A percentile compares a stretch with the other conserved stretches of the same genome.
Conservation (phyloP, 1,284 basidiomycete species). For the Xerocomus amazonicus region DNA sequence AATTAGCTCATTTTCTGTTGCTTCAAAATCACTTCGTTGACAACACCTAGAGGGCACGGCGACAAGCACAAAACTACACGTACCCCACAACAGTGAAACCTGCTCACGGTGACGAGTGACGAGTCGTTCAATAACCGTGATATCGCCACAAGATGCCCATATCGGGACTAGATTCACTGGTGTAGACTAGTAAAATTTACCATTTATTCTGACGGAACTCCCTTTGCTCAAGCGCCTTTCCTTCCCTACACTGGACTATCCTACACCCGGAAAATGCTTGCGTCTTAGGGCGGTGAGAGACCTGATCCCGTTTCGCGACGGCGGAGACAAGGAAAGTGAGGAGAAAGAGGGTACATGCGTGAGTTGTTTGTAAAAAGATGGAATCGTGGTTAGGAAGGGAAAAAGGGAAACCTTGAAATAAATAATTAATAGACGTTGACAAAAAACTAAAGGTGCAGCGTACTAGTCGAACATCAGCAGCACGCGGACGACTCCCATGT, state of each 20-base stretch:
- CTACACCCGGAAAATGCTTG: slow-evolving; percentile 66
- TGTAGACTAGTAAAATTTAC: slow-evolving; percentile 12
- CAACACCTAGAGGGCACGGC: slow-evolving; percentile 42
- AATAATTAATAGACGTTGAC: slow-evolving; percentile 6
- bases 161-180: slow-evolving; percentile 25
- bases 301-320: slow-evolving; percentile 63
- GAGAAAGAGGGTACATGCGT: slow-evolving; percentile 59
- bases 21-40: slow-evolving; percentile 61
- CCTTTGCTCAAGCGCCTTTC: slow-evolving; percentile 14
- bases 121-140: slow-evolving; percentile 45
- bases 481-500: slow-evolving; percentile 46
- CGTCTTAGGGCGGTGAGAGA: slow-evolving; percentile 67
- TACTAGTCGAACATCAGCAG: slow-evolving; percentile 48
- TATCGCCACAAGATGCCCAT: slow-evolving; percentile 52
- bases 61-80: neutral
- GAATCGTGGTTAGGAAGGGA: slow-evolving; percentile 36
- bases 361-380: slow-evolving; percentile 56
- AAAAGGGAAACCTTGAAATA: slow-evolving; percentile 33
- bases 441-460: slow-evolving; percentile 13
- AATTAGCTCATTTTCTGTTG: slow-evolving; percentile 44
- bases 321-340: slow-evolving; percentile 65
- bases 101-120: slow-evolving; percentile 53
- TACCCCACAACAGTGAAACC: neutral
- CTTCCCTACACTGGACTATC: slow-evolving; percentile 35
- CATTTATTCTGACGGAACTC: slow-evolving; percentile 22